These are phyloP conservation scores for Leptosphaerulina australis DNA, from an alignment of 2,329 filamentous ascomycete species.

Conservation along the genomic window DNA sequence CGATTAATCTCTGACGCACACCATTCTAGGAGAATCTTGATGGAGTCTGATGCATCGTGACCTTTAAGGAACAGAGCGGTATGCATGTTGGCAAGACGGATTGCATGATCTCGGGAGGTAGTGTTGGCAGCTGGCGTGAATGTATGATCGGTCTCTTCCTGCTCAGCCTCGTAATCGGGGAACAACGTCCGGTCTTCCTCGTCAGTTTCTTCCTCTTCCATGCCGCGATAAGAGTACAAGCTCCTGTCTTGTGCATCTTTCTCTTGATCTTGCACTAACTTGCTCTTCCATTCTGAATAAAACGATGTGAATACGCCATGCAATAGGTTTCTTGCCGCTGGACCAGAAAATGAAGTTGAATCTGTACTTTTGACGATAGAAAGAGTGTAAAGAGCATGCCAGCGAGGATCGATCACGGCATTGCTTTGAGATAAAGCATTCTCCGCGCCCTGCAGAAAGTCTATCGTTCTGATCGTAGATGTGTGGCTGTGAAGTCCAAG, in stretches of 20 bases:
- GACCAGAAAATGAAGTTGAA: conserved; percentile 15
- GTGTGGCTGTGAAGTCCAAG: conserved; percentile 30
- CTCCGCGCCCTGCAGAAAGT: conserved; percentile 27
- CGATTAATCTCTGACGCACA: conserved; percentile 37
- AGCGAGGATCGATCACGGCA: conserved; percentile 41
- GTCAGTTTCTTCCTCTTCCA: conserved; percentile 75
- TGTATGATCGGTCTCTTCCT: too few species aligned
- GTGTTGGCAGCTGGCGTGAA: conserved; percentile 18
- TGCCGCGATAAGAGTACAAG: conserved; percentile 83
- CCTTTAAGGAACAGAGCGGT: conserved; percentile 38
- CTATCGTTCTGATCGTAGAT: conserved; percentile 22
- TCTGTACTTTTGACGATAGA: conserved; percentile 36
- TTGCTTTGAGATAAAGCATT: conserved; percentile 26
- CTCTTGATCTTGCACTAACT: conserved; percentile 76
- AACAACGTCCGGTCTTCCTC: conserved; percentile 84
- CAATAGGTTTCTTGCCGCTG: conserved; percentile 53
- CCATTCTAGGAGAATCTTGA: conserved; percentile 42
- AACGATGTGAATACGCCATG: conserved; percentile 73
- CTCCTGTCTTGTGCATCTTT: conserved; percentile 75
- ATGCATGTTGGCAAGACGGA: conserved; percentile 44
- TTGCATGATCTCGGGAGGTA: conserved; percentile 42
- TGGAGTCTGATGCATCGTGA: conserved; percentile 25
- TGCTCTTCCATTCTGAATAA: conserved; percentile 80
- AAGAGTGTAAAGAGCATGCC: conserved; percentile 44
- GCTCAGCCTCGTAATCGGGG: conserved; percentile 71